Base-by-base conservation (phyloP, 805 yeast genomes). In the Saccharomycodes ludwigii region DNA sequence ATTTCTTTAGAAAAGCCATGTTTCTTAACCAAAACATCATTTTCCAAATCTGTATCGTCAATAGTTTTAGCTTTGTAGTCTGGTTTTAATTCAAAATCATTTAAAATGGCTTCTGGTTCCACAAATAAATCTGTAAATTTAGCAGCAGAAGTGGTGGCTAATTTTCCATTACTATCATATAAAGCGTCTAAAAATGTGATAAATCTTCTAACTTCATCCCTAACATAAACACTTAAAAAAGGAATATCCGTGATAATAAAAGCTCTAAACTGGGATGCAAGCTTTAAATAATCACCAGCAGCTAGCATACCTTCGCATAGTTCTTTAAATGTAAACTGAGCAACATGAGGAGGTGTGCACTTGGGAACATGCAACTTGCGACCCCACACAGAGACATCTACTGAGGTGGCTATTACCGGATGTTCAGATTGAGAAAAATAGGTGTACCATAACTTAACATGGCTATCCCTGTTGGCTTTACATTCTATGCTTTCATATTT, bases 181-280 rank as follows among this genome's bases (percentile, higher is more conserved):
- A 86, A 93, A 0, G 98, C 96, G 54, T 91, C 98, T 33, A 91
- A 57, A 45, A 91, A 91, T 0, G 95, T 91, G 52, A 91, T 91
- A 50, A 91, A 88, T 44, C 98, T 64, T 48, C 97, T 68, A 16
- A 86, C 83, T 41, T 77, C 68, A 47, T 91, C 96, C 40, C 95
- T 68, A 29, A 73, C 78, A 42, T 77, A 68, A 9, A 79, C 65
- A 14, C 93, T 73, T 47, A 91, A 57, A 39, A 76, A 76, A 8
- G 98, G 98, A 26, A 91, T 85, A 50, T 91, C 97, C 0, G 96
- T 84, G 29, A 91, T 68, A n/a, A 91, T 74, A 41, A 85, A 78
- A 5, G 85, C 71, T 32, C 71, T 69, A 61, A 76, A 91, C 10
- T 75, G 60, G 4, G 69, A 65, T 8, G 96, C 94, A 39, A 91